Evolutionary conservation across 495 filamentous ascomycete genomes (phyloP).

Genomic region (Penicillium parvum): DNA sequence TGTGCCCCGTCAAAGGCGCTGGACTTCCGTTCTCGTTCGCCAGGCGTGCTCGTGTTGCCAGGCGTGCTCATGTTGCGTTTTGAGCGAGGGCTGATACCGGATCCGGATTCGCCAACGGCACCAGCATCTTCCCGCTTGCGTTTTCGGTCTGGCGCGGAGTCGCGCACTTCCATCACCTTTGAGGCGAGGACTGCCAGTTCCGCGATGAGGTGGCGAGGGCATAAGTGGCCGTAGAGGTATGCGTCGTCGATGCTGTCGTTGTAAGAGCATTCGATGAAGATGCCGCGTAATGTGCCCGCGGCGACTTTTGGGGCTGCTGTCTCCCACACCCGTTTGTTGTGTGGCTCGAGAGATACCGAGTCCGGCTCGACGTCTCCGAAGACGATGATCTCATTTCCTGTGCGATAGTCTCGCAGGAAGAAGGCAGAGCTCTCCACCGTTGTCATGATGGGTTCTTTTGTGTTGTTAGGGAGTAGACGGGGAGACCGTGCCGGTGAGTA

Average conservation of each 20-base stretch:
- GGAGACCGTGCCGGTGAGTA: conserved; percentile 32
- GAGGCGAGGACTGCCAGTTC: conserved; percentile 70
- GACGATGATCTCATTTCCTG: conserved; percentile 74
- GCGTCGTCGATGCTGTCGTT: conserved; percentile 69
- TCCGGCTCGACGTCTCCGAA: conserved; percentile 97
- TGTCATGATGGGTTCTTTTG: conserved; percentile 30
- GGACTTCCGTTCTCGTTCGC: background rate
- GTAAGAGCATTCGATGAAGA: conserved; percentile 96
- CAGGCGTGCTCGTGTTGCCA: conserved; percentile 6
- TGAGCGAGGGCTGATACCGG: conserved; percentile 24
- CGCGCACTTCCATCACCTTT: conserved; percentile 46
- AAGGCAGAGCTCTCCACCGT: conserved; percentile 80
- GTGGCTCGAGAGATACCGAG: conserved; percentile 71
- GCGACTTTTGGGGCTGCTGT: conserved; percentile 80
- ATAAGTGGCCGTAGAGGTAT: conserved; percentile 81
- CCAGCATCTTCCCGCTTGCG: conserved; percentile 26
- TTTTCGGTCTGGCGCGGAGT: conserved; percentile 17
- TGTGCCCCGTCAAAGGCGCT: background rate
- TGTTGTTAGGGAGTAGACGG: conserved; percentile 17
- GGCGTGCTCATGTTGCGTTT: conserved; percentile 16
- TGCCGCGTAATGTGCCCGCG: conserved; percentile 60
- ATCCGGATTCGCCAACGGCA: background rate
- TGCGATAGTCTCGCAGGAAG: conserved; percentile 72
- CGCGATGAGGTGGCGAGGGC: conserved; percentile 70
- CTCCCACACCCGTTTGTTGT: conserved; percentile 74